These are phyloP conservation scores for Pisolithus marmoratus DNA, from an alignment of 768 basidiomycete genomes.

Conservation along the genomic window DNA sequence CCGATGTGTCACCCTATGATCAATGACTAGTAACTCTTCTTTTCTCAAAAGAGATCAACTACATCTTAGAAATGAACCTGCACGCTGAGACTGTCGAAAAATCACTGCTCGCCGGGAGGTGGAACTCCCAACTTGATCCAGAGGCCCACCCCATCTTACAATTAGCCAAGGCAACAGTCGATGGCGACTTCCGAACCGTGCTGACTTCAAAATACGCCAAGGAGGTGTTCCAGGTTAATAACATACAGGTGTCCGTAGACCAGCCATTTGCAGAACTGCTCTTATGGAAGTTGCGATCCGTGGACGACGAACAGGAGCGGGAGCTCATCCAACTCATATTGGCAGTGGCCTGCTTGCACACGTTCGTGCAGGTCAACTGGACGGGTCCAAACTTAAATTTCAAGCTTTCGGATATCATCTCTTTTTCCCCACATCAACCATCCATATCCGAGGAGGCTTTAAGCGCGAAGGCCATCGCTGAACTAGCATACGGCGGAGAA, in stretches of 20 bases:
- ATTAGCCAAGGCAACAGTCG: conserved; percentile 51
- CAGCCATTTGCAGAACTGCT: conserved; percentile 35
- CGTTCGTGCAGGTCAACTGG: conserved; percentile 94
- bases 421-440: conserved; percentile 27
- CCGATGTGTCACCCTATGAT: background rate
- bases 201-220: conserved; percentile 42
- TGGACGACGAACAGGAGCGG: conserved; percentile 32
- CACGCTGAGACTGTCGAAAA: conserved; percentile 39
- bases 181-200: conserved; percentile 53
- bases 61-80: conserved; percentile 6
- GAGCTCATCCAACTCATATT: conserved; percentile 58
- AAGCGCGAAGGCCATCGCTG: conserved; percentile 60
- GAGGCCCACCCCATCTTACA: conserved; percentile 21
- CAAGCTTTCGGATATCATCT: conserved; percentile 34
- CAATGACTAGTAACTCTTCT: too few relatives aligned
- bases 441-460: conserved; percentile 44
- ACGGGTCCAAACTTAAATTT: conserved; percentile 85
- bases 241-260: conserved; percentile 28
- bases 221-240: conserved; percentile 31
- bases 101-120: conserved; percentile 49
- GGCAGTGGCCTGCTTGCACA: conserved; percentile 77
- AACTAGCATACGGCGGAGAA: conserved; percentile 83
- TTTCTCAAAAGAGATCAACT: background rate
- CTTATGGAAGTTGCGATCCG: conserved; percentile 23
- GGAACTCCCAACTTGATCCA: conserved; percentile 27